phyloP scores from a whole-genome alignment of 768 basidiomycete species.

The Amanita pseudoporphyria region DNA sequence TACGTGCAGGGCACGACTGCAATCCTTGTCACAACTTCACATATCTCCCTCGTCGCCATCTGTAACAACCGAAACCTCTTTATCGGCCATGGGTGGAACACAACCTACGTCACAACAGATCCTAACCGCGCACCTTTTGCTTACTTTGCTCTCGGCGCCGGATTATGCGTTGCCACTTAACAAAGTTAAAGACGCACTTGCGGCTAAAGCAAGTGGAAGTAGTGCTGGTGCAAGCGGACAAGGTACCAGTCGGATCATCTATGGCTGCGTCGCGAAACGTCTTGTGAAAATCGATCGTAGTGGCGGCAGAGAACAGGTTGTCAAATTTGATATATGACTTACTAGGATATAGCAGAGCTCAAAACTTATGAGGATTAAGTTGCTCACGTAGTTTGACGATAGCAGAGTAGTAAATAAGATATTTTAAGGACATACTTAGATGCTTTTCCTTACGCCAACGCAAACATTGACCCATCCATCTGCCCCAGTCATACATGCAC shows the following conservation, averaged over 20 bases:
- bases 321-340: constrained; percentile 53
- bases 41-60: constrained; percentile 49
- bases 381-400: too few relatives aligned
- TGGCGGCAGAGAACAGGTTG: constrained; percentile 64
- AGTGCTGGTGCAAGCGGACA: constrained; percentile 24
- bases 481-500: constrained; percentile 82
- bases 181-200: constrained; percentile 49
- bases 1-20: constrained; percentile 42
- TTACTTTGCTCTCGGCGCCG: constrained; percentile 43
- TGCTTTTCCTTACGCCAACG: constrained; percentile 42
- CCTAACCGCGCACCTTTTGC: constrained; percentile 57
- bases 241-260: constrained; percentile 53
- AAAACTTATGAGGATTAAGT: too few relatives aligned
- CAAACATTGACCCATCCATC: constrained; percentile 96
- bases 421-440: constrained; percentile 8
- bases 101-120: constrained; percentile 58
- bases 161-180: constrained; percentile 50
- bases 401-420: not conserved
- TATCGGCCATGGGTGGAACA: constrained; percentile 18
- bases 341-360: not conserved
- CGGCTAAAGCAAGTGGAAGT: constrained; percentile 23
- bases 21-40: constrained; percentile 38
- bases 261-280: constrained; percentile 75
- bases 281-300: constrained; percentile 70
- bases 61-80: constrained; percentile 41